A percentile compares a stretch with the other conserved stretches of the same genome.
These are phyloP conservation scores for Aphanoascus verrucosus DNA, from an alignment of 2,329 filamentous ascomycete genomes.

Conservation along the genomic window DNA sequence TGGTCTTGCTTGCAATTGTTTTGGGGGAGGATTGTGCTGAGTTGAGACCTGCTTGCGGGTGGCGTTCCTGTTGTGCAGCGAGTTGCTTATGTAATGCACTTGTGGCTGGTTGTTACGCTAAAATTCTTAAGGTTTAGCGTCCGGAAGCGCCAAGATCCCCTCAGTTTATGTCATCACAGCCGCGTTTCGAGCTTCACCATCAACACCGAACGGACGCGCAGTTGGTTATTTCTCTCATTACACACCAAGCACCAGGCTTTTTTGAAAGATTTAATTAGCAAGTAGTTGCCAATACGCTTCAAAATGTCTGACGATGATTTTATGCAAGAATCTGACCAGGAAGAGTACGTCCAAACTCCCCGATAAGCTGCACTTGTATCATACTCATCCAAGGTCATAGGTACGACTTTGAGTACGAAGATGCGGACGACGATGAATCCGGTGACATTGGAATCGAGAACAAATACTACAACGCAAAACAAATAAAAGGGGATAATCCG, in stretches of 20 bases:
- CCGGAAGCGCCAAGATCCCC: background rate
- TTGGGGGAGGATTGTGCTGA: background rate
- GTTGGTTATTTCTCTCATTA: background rate
- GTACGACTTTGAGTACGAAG: slow-evolving; percentile 96
- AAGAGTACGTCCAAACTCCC: slow-evolving; percentile 50
- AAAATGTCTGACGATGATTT: slow-evolving; percentile 76
- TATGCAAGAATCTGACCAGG: slow-evolving; percentile 83
- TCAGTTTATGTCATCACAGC: slow-evolving; percentile 1
- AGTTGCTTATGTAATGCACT: background rate
- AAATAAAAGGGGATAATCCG: slow-evolving; percentile 78
- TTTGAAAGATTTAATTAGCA: background rate
- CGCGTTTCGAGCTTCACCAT: background rate
- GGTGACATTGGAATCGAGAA: slow-evolving; percentile 95
- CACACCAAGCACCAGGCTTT: background rate
- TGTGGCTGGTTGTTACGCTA: slow-evolving; percentile 4
- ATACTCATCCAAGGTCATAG: slow-evolving; percentile 31
- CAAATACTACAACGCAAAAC: slow-evolving; percentile 99
- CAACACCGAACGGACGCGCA: background rate
- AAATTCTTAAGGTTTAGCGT: background rate
- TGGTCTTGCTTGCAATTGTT: background rate
- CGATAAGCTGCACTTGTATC: background rate
- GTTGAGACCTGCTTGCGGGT: background rate
- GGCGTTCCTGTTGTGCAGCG: background rate
- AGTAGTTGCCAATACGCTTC: background rate
- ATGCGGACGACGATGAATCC: slow-evolving; percentile 76